Evolutionary conservation across 2,329 filamentous ascomycete genomes (phyloP).

Genomic region (Meredithiella fracta): DNA sequence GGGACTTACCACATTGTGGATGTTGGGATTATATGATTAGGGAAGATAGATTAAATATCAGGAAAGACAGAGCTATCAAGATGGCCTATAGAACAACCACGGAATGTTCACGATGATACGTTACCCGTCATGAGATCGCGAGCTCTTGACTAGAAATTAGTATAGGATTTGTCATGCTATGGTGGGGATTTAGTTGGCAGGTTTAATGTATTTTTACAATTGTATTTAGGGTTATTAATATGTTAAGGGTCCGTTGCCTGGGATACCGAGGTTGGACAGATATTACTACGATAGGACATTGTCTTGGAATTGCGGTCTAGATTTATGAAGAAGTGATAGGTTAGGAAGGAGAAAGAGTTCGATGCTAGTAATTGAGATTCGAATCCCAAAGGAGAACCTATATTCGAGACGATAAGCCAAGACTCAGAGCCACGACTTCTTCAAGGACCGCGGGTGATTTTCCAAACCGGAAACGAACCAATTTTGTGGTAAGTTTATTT

Average conservation of each 20-base stretch:
- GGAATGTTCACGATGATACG: too few species aligned
- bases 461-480: background rate
- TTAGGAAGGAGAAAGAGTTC: too few species aligned
- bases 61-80: background rate
- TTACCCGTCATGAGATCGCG: background rate
- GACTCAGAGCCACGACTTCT: too few species aligned
- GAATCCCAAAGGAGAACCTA: background rate
- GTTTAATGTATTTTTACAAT: too few species aligned
- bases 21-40: background rate
- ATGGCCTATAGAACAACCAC: background rate
- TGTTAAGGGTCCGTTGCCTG: too few species aligned
- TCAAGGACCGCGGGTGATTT: background rate
- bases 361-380: background rate
- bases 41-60: background rate
- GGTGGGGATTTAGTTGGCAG: conserved; percentile 4
- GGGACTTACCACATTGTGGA: conserved; percentile 24
- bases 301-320: too few species aligned
- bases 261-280: too few species aligned
- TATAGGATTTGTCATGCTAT: background rate
- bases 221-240: too few species aligned
- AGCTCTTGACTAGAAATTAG: background rate
- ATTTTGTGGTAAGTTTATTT: background rate
- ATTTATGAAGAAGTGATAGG: too few species aligned
- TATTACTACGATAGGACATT: background rate
- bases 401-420: background rate